Evolutionary conservation across 2,329 filamentous ascomycete genomes (phyloP).

Genomic region (Penicillium sp.): DNA sequence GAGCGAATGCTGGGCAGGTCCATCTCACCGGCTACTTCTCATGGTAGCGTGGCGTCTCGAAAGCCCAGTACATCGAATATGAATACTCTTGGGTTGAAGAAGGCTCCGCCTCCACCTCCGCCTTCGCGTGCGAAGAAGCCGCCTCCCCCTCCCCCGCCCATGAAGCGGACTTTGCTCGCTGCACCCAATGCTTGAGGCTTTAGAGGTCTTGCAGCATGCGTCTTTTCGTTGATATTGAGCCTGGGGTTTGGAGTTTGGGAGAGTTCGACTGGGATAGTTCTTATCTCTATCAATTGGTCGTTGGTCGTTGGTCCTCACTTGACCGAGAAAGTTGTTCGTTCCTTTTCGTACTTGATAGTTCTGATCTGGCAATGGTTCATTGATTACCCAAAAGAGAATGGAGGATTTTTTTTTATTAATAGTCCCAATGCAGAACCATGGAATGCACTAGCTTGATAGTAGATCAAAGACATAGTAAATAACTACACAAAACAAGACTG

Average conservation of each 20-base stretch:
- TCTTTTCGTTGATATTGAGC: constrained; percentile 5
- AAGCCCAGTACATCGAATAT: constrained; percentile 52
- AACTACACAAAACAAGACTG: background rate
- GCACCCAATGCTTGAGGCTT: constrained; percentile 24
- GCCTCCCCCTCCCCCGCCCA: constrained; percentile 63
- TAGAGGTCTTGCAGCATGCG: constrained; percentile 8
- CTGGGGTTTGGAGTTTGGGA: constrained; percentile 14
- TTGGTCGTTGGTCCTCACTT: background rate
- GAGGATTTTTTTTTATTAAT: background rate
- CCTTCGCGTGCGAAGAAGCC: constrained; percentile 66
- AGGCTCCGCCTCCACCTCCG: constrained; percentile 64
- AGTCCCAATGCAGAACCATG: background rate
- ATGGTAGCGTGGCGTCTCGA: constrained; percentile 54
- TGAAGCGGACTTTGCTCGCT: constrained; percentile 54
- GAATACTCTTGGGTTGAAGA: constrained; percentile 43
- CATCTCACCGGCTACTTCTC: constrained; percentile 56
- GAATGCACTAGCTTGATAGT: too few species aligned
- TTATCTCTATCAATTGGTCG: constrained; percentile 6
- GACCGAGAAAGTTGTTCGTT: background rate
- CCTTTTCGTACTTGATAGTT: constrained; percentile 2
- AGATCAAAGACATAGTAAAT: background rate
- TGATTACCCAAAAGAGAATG: background rate
- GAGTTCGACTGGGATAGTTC: background rate
- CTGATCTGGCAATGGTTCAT: background rate
- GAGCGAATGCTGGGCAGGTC: constrained; percentile 52